These are phyloP conservation scores for Chenopodium album DNA, from an alignment of 148 eudicot genomes.

Conservation along the genomic window DNA sequence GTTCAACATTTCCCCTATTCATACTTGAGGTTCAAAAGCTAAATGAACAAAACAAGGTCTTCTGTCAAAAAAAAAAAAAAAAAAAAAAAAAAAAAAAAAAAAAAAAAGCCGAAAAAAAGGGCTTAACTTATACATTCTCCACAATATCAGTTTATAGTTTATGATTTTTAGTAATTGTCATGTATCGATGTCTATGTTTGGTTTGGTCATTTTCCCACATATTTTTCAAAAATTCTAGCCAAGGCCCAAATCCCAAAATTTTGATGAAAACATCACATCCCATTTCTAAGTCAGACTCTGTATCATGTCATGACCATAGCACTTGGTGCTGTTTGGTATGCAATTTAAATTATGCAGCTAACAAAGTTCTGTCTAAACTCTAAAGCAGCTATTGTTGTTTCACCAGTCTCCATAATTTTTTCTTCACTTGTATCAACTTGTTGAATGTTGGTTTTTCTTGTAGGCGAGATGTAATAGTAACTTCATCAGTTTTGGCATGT, in stretches of 20 bases:
- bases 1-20: background rate
- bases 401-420: background rate
- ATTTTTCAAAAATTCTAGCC: no score
- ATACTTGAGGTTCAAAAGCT: background rate
- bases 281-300: background rate
- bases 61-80: no score
- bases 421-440: slow-evolving; percentile 1
- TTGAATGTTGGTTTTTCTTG: slow-evolving; percentile 25
- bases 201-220: background rate
- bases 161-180: background rate
- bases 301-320: background rate
- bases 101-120: no score
- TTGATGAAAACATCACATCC: background rate
- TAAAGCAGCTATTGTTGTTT: background rate
- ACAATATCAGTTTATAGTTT: background rate
- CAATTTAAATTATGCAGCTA: background rate
- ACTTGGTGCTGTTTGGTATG: background rate
- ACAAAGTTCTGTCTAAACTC: background rate
- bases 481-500: slow-evolving; percentile 84
- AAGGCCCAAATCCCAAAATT: no score
- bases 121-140: no score
- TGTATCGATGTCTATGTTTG: background rate
- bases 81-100: no score
- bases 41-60: background rate
- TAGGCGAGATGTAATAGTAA: slow-evolving; percentile 90